Evolutionary conservation across 257 asterid genomes (phyloP).

Genomic region (Scutellaria minor): DNA sequence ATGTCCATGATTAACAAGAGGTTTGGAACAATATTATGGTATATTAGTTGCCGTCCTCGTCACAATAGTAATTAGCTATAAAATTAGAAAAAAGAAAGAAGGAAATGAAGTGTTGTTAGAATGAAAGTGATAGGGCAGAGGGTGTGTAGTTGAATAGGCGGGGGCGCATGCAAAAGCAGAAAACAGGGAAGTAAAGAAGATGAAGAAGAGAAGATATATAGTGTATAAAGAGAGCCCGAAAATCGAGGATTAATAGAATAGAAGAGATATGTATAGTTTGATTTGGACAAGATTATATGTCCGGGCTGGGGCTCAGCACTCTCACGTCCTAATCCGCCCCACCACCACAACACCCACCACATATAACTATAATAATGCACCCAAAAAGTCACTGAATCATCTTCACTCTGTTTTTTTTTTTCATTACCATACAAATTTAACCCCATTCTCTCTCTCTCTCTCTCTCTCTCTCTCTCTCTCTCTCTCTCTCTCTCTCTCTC

Average conservation of each 20-base stretch:
- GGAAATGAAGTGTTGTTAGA: not conserved
- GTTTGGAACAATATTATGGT: too few relatives aligned
- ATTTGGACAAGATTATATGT: slow-evolving; percentile 34
- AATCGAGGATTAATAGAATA: slow-evolving; percentile 34
- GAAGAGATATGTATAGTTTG: slow-evolving; percentile 7
- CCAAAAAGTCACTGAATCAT: slow-evolving; percentile 44
- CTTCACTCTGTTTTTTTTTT: slow-evolving; percentile 12
- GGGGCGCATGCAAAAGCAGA: slow-evolving; percentile 40
- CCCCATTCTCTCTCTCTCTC: slow-evolving; percentile 1
- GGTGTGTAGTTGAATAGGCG: slow-evolving; percentile 16
- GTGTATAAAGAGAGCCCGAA: slow-evolving; percentile 28
- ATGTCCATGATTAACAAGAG: too few relatives aligned
- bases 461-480: not conserved
- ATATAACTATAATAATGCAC: slow-evolving; percentile 35
- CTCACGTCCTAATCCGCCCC: slow-evolving; percentile 56
- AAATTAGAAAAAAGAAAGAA: not conserved
- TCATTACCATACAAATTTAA: slow-evolving; percentile 29
- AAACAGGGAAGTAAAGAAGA: not conserved
- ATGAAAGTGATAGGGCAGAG: slow-evolving; percentile 40
- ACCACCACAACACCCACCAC: slow-evolving; percentile 19
- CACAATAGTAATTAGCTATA: too few relatives aligned
- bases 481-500: slow-evolving; percentile 7
- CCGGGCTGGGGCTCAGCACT: slow-evolving; percentile 38
- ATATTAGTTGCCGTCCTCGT: too few relatives aligned
- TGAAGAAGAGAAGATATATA: not conserved